These are phyloP conservation scores for Penicillium brasilianum DNA, from an alignment of 2,329 filamentous ascomycete species.

Conservation along the genomic window DNA sequence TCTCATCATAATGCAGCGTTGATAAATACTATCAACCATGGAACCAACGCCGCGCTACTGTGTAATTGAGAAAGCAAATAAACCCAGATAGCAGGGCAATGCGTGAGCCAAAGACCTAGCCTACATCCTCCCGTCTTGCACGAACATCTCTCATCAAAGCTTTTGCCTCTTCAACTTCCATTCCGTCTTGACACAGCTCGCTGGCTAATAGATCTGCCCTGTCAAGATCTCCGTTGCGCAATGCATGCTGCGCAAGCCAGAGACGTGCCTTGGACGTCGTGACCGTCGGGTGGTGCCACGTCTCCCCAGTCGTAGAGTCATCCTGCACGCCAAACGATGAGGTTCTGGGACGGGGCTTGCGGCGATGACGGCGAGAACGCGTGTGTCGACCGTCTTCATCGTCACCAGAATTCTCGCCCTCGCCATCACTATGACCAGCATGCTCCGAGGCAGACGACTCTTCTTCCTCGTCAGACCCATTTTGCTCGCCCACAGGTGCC, in stretches of 20 bases:
- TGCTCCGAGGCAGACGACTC: conserved; percentile 41
- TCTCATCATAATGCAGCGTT: background rate
- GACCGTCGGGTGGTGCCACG: conserved; percentile 67
- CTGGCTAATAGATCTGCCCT: conserved; percentile 80
- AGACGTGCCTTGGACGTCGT: conserved; percentile 91
- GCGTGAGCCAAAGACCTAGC: conserved; percentile 7
- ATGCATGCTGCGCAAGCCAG: conserved; percentile 87
- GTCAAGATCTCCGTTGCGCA: conserved; percentile 74
- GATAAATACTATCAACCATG: conserved; percentile 5
- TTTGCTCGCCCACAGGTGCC: conserved; percentile 34
- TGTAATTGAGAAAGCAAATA: conserved; percentile 10
- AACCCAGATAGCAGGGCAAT: too few relatives aligned
- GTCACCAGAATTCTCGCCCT: conserved; percentile 40
- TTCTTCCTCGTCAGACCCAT: conserved; percentile 38
- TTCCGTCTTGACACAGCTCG: conserved; percentile 92
- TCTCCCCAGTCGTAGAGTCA: conserved; percentile 45
- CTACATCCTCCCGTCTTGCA: conserved; percentile 66
- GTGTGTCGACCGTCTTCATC: conserved; percentile 54
- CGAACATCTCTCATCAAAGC: conserved; percentile 86
- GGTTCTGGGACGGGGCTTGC: conserved; percentile 45
- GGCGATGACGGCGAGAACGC: conserved; percentile 65
- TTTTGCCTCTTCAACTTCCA: conserved; percentile 97
- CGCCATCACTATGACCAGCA: conserved; percentile 41
- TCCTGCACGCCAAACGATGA: conserved; percentile 40
- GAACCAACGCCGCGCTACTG: conserved; percentile 18